Evolutionary conservation across 73 alveolate species (phyloP).

Genomic region (Paramecium biaurelia): DNA sequence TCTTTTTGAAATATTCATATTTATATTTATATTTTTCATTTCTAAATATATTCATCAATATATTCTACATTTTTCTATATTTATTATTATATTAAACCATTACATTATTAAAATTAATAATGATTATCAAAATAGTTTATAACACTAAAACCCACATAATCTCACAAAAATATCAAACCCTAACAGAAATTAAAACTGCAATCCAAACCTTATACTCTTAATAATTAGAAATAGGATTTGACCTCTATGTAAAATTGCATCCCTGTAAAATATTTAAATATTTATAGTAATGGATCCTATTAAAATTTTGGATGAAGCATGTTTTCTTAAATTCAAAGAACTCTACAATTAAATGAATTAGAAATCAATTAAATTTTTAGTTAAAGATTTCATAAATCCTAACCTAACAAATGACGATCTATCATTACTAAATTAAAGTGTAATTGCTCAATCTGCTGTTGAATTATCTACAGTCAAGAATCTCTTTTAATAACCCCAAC

Average conservation of each 20-base stretch:
- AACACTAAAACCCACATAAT: not conserved
- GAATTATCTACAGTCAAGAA: not conserved
- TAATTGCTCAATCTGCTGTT: not conserved
- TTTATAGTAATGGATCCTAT: not conserved
- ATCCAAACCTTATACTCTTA: not conserved
- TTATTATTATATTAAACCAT: not conserved
- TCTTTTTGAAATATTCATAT: not conserved
- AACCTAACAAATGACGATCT: not conserved
- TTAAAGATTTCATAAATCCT: not conserved
- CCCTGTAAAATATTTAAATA: not conserved
- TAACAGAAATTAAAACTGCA: not conserved
- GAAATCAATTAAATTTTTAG: not conserved
- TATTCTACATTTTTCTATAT: not conserved
- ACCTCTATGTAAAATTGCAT: not conserved
- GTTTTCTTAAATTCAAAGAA: not conserved
- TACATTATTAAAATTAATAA: not conserved
- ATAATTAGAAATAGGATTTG: not conserved
- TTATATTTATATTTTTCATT: not conserved
- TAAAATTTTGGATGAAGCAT: not conserved
- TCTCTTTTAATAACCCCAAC: not conserved
- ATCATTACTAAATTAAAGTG: not conserved
- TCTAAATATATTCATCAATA: not conserved
- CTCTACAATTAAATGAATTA: not conserved
- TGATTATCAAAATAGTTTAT: conserved; percentile 5
- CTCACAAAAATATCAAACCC: not conserved